Base-by-base conservation (phyloP, 805 yeast genomes). In the Pichia eremophila region DNA sequence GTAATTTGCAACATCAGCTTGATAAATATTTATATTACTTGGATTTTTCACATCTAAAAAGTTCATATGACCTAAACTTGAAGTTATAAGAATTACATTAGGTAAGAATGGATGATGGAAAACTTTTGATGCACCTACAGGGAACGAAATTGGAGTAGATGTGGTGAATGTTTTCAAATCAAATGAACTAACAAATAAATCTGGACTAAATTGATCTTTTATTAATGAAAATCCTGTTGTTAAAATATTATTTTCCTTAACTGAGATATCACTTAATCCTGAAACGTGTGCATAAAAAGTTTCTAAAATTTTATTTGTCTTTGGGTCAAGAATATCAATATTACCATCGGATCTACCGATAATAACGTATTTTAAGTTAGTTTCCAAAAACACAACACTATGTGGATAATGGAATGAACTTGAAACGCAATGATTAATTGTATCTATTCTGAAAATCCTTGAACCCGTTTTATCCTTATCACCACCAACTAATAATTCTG, bases 41-140 rank as follows among this genome's bases (percentile, higher is more conserved):
- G 91, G 95, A 61, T 87, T 86, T 51, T 78, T 79, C 56, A 85
- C 75, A 63, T 93, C 97, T 27, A 88, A 75, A 54, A 89, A 83
- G 58, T 89, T 95, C 49, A 93, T 69, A 50, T 88, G 91, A 17
- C 98, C 98, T 22, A 77, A 64, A 19, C 73, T 72, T 0, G 96
- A 84, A 0, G 87, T 83, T 8, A 86, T 79, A 5, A 88, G 62
- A 41, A 88, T 77, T 35, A 84, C 79, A 37, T 85, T 84, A 7
- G 96, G 85, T 44, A 89, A 61, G 51, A 85, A 83, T 8, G 98
- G 97, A 66, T 91, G 97, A 51, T 91, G 72, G 43, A 85, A 74
- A 1, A 84, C 93, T 60, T 76, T 85, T 10, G 85, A 74, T 0
- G 98, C 96, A 12, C 97, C 97, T 0, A 89, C 83, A 0, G 93